Conservation (phyloP, 2,329 filamentous ascomycete species). For the Diaporthe citrichinensis region DNA sequence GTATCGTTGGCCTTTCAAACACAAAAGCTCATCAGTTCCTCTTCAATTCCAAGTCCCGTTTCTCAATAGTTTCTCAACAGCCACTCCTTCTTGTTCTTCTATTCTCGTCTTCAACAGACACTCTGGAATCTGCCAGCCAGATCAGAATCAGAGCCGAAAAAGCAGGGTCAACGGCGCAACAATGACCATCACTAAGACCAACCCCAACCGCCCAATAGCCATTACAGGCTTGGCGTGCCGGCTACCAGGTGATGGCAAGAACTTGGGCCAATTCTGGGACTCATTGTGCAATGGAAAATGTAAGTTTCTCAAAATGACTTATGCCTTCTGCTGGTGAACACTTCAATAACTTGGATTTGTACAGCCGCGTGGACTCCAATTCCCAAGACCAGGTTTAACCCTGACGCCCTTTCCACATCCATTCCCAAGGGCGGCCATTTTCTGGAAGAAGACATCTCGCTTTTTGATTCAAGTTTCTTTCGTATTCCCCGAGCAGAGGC, state of each 20-base stretch:
- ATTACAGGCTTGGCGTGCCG: neutral
- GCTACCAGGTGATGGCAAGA: neutral
- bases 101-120: neutral
- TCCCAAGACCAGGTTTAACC: neutral
- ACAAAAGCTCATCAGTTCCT: neutral
- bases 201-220: neutral
- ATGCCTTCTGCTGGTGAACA: neutral
- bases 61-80: too few species aligned
- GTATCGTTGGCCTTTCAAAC: neutral
- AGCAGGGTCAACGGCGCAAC: neutral
- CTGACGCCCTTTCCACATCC: neutral
- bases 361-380: slow-evolving; percentile 1
- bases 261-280: neutral
- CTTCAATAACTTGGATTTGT: neutral
- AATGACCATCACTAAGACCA: neutral
- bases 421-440: slow-evolving; percentile 14
- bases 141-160: neutral
- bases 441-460: neutral
- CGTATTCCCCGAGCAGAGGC: slow-evolving; percentile 78
- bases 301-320: neutral
- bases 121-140: neutral
- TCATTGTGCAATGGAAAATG: neutral
- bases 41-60: neutral
- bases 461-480: slow-evolving; percentile 66
- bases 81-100: neutral